phyloP scores from a whole-genome alignment of 441 rosid genomes.

The Gossypium gossypioides region DNA sequence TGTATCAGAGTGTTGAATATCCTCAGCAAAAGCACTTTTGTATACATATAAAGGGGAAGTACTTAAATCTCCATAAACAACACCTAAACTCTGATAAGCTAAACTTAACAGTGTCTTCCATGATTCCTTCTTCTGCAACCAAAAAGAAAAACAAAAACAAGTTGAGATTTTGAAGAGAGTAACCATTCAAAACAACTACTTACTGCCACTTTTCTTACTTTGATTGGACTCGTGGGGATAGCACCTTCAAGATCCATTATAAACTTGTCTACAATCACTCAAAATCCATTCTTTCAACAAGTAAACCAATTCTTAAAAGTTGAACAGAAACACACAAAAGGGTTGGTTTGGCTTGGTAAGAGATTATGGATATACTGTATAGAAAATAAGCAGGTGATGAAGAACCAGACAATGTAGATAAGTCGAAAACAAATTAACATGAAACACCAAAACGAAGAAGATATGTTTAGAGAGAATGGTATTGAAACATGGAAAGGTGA shows the following conservation, averaged over 20 bases:
- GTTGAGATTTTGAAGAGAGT: background rate
- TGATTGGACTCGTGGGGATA: slow-evolving; percentile 34
- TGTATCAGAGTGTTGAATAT: slow-evolving; percentile 58
- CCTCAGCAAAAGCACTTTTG: slow-evolving; percentile 65
- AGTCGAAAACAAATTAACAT: slow-evolving; percentile 21
- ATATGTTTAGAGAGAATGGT: slow-evolving; percentile 24
- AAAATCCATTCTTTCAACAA: slow-evolving; percentile 22
- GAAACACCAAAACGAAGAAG: slow-evolving; percentile 17
- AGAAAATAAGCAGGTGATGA: background rate
- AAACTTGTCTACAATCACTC: slow-evolving; percentile 20
- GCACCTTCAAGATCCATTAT: slow-evolving; percentile 60
- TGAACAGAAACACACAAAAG: background rate
- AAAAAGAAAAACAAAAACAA: background rate
- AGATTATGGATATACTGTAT: background rate
- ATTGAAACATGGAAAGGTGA: slow-evolving; percentile 5
- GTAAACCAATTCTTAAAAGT: slow-evolving; percentile 16
- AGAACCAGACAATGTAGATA: slow-evolving; percentile 19
- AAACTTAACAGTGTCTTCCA: slow-evolving; percentile 57
- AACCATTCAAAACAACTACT: background rate
- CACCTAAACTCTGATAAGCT: slow-evolving; percentile 68
- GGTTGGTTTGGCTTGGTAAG: background rate
- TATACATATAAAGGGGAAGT: slow-evolving; percentile 68
- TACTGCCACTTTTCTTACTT: slow-evolving; percentile 32
- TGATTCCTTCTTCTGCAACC: slow-evolving; percentile 46
- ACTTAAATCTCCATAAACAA: slow-evolving; percentile 65